A percentile compares a stretch with the other conserved stretches of the same genome.
phyloP scores from a whole-genome alignment of 2,329 filamentous ascomycete genomes.

The Beauveria sp. region DNA sequence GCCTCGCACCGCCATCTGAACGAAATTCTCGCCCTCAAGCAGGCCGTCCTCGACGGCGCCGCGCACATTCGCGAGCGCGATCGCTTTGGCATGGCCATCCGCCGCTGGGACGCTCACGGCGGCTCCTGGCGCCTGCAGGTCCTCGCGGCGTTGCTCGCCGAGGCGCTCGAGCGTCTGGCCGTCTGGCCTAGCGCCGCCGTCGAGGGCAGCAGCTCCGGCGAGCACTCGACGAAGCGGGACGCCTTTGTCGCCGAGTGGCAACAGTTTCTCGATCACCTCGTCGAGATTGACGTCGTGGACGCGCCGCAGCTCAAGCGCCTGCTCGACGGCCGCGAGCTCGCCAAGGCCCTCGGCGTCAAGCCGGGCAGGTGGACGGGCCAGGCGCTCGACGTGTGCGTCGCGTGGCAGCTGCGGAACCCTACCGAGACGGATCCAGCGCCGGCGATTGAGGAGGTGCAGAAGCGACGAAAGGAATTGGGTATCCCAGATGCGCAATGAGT shows the following conservation, averaged over 20 bases:
- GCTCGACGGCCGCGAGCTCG: slow-evolving; percentile 69
- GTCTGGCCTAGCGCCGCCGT: slow-evolving; percentile 20
- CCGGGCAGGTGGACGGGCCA: slow-evolving; percentile 79
- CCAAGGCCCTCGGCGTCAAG: slow-evolving; percentile 57
- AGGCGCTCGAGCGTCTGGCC: slow-evolving; percentile 39
- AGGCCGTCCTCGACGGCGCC: slow-evolving; percentile 38
- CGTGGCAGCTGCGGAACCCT: slow-evolving; percentile 84
- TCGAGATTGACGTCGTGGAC: slow-evolving; percentile 47
- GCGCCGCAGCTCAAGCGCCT: slow-evolving; percentile 52
- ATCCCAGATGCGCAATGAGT: slow-evolving; percentile 21
- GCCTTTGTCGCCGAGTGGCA: slow-evolving; percentile 45
- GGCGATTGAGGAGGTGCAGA: slow-evolving; percentile 52
- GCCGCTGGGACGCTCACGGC: slow-evolving; percentile 56
- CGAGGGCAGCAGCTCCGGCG: neutral
- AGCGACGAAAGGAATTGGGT: slow-evolving; percentile 43
- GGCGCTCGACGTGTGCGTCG: slow-evolving; percentile 71
- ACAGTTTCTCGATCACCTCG: slow-evolving; percentile 46
- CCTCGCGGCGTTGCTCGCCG: slow-evolving; percentile 58
- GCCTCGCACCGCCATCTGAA: slow-evolving; percentile 54
- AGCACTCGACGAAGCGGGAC: slow-evolving; percentile 30
- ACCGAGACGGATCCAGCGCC: slow-evolving; percentile 48
- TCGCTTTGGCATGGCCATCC: slow-evolving; percentile 65
- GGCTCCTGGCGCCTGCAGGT: slow-evolving; percentile 65
- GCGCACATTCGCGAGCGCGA: slow-evolving; percentile 47
- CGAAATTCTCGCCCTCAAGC: slow-evolving; percentile 57